Conservation (phyloP, 441 rosid genomes). For the Bruguiera hainesii region DNA sequence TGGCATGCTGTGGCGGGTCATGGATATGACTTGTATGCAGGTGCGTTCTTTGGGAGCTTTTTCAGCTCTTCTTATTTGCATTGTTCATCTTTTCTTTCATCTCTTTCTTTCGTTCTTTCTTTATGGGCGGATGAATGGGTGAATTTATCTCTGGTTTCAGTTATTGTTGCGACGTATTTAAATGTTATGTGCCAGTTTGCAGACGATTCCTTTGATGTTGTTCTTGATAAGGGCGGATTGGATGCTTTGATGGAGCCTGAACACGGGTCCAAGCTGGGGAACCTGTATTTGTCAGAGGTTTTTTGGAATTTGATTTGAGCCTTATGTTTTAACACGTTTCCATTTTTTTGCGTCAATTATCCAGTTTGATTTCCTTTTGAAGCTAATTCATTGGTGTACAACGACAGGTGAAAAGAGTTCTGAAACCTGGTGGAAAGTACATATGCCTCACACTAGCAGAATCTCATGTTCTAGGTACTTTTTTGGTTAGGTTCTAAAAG, state of each 20-base stretch:
- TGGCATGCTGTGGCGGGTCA: constrained; percentile 83
- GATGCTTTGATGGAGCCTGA: constrained; percentile 98
- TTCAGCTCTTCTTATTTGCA: not conserved
- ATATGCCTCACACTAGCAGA: constrained; percentile 81
- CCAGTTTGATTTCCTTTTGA: not conserved
- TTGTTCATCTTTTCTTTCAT: no score
- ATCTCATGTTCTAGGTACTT: constrained; percentile 83
- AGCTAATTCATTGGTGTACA: constrained; percentile 12
- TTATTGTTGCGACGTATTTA: no score
- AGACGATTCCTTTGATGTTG: constrained; percentile 54
- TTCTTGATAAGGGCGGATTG: constrained; percentile 96
- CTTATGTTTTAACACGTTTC: not conserved
- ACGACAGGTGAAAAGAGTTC: constrained; percentile 70
- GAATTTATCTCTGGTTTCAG: not conserved
- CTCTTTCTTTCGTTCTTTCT: not conserved
- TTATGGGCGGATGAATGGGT: not conserved
- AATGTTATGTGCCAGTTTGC: constrained; percentile 38
- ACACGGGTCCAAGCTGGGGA: constrained; percentile 68
- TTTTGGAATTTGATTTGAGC: constrained; percentile 9
- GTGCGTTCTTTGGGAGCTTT: constrained; percentile 22
- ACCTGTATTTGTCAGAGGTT: constrained; percentile 78
- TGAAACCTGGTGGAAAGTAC: constrained; percentile 71
- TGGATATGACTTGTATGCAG: constrained; percentile 90
- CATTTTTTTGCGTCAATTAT: not conserved
- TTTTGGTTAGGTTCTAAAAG: constrained; percentile 1